These are phyloP conservation scores for Xylaria sp. DNA, from an alignment of 2,329 filamentous ascomycete genomes.

Conservation along the genomic window DNA sequence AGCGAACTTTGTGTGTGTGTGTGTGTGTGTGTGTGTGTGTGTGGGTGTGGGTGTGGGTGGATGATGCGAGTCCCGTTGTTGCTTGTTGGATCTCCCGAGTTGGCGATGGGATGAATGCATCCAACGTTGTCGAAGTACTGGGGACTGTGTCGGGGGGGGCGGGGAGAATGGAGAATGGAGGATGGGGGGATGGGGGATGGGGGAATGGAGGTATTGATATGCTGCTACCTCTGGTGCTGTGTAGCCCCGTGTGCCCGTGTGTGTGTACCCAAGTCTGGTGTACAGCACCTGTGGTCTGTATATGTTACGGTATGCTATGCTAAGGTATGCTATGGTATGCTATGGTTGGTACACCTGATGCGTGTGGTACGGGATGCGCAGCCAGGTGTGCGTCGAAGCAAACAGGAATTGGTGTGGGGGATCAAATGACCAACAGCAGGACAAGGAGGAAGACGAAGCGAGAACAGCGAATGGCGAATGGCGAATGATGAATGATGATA, in stretches of 20 bases:
- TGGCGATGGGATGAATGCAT: slow-evolving; percentile 24
- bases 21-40: neutral
- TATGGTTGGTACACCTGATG: too few species aligned
- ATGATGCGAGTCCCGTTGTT: too few species aligned
- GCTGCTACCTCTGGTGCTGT: too few species aligned
- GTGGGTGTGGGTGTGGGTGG: neutral
- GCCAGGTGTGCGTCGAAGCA: slow-evolving; percentile 32
- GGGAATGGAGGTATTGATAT: too few species aligned
- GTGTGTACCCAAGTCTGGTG: too few species aligned
- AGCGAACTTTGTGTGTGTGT: neutral
- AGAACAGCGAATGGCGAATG: neutral
- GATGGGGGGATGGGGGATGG: neutral
- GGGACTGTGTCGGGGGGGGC: neutral
- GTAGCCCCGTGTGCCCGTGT: too few species aligned
- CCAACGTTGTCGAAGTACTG: slow-evolving; percentile 2
- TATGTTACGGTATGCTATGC: too few species aligned
- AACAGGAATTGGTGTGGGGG: slow-evolving; percentile 34
- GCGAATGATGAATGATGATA: neutral
- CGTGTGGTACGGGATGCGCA: neutral
- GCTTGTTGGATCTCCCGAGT: slow-evolving; percentile 23
- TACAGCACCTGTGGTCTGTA: too few species aligned
- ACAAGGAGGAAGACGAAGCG: neutral
- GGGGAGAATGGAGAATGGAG: neutral
- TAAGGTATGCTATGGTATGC: too few species aligned
- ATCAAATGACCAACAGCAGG: slow-evolving; percentile 15